Conservation (phyloP, 2,329 filamentous ascomycete genomes). For the Botrytis fragariae region DNA sequence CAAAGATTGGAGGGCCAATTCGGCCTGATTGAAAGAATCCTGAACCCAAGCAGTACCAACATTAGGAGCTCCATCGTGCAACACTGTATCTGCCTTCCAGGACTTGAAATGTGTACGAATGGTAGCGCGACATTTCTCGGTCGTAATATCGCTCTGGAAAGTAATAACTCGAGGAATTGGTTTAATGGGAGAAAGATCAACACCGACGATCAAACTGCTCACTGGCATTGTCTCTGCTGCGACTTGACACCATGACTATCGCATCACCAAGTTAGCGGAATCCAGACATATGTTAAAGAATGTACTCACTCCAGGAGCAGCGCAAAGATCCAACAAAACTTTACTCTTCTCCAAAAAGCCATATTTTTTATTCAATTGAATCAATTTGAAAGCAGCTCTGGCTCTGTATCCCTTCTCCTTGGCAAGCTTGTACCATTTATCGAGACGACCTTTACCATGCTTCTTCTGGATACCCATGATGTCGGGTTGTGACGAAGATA, state of each 20-base stretch:
- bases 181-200: constrained; percentile 94
- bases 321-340: constrained; percentile 95
- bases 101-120: constrained; percentile 89
- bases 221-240: constrained; percentile 92
- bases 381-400: constrained; percentile 94
- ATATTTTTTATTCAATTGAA: constrained; percentile 99
- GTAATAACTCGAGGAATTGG: constrained; percentile 90
- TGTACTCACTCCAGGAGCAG: constrained; percentile 77
- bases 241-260: constrained; percentile 92
- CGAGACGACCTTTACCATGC: constrained; percentile 95
- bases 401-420: constrained; percentile 98
- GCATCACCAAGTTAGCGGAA: constrained; percentile 26
- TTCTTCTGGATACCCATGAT: constrained; percentile 97
- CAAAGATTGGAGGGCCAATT: constrained; percentile 84
- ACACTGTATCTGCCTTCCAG: constrained; percentile 91
- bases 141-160: constrained; percentile 97
- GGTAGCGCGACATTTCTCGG: constrained; percentile 89
- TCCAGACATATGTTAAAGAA: not conserved
- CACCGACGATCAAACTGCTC: constrained; percentile 86
- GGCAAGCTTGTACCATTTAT: constrained; percentile 98
- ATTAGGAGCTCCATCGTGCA: constrained; percentile 96
- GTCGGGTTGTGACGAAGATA: constrained; percentile 17
- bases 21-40: constrained; percentile 96
- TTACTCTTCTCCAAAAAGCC: constrained; percentile 95
- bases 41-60: constrained; percentile 98